Conservation (phyloP, 2,329 filamentous ascomycete species). For the Coniochaeta ligniaria region DNA sequence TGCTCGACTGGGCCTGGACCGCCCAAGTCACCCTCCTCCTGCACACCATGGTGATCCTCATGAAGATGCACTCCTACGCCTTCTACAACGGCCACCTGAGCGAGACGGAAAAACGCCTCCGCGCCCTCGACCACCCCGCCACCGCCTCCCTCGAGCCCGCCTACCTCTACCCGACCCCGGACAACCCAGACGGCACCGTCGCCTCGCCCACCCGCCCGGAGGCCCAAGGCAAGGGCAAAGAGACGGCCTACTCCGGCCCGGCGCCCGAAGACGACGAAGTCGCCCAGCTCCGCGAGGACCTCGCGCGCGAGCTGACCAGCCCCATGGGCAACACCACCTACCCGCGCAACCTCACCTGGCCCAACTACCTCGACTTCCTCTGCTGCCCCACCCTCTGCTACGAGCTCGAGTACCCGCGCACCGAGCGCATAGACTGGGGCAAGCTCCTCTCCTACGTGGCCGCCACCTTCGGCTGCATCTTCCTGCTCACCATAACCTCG, state of each 20-base stretch:
- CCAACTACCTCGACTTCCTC: conserved; percentile 80
- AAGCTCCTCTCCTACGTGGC: conserved; percentile 78
- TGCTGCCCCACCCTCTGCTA: conserved; percentile 96
- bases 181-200: conserved; percentile 39
- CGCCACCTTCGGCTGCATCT: conserved; percentile 93
- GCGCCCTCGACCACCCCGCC: conserved; percentile 70
- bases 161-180: conserved; percentile 66
- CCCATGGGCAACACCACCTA: conserved; percentile 86
- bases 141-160: conserved; percentile 61
- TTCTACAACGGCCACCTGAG: conserved; percentile 97
- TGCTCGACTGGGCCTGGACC: conserved; percentile 91
- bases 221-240: conserved; percentile 14
- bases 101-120: conserved; percentile 75
- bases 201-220: conserved; percentile 19
- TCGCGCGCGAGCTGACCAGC: conserved; percentile 86
- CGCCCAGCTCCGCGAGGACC: conserved; percentile 68
- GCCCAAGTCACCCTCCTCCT: conserved; percentile 91
- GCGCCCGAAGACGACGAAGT: conserved; percentile 41
- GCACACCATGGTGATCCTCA: conserved; percentile 83
- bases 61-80: conserved; percentile 99
- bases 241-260: conserved; percentile 10
- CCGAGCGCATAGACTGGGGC: conserved; percentile 64
- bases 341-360: conserved; percentile 75
- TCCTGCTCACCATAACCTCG: conserved; percentile 81
- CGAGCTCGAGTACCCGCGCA: conserved; percentile 91